phyloP scores from a whole-genome alignment of 2,329 filamentous ascomycete genomes.

The Aspergillus japonicus region DNA sequence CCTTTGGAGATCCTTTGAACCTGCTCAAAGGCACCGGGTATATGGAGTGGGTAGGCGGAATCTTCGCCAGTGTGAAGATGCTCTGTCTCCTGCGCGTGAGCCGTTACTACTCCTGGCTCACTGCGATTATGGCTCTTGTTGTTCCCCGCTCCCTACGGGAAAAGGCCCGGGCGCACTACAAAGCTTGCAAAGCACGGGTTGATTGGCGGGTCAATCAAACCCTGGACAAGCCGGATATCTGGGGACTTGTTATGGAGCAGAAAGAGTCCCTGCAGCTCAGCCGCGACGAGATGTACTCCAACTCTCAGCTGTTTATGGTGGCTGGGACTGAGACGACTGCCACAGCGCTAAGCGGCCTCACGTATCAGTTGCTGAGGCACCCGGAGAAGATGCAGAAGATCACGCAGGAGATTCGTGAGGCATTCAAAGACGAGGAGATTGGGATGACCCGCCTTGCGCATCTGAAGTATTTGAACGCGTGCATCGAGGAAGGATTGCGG shows the following conservation, averaged over 20 bases:
- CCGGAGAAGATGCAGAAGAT: conserved; percentile 39
- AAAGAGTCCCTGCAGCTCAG: conserved; percentile 10
- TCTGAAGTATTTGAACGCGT: conserved; percentile 44
- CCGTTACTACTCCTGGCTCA: conserved; percentile 6
- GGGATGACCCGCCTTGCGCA: conserved; percentile 8
- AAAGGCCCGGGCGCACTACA: conserved; percentile 5
- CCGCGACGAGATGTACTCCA: conserved; percentile 16
- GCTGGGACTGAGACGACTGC: conserved; percentile 55
- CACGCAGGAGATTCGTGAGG: conserved; percentile 41
- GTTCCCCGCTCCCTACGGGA: conserved; percentile 2
- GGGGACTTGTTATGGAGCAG: conserved; percentile 14
- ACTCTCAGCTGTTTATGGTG: conserved; percentile 34
- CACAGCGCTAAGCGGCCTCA: conserved; percentile 43
- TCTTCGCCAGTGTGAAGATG: conserved; percentile 13
- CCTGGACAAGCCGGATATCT: conserved; percentile 12
- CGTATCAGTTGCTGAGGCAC: conserved; percentile 44
- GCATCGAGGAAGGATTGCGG: conserved; percentile 48
- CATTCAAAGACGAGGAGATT: conserved; percentile 18
- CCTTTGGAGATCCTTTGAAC: conserved; percentile 16
- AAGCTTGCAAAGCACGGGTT: conserved; percentile 7
- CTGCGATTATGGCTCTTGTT: not conserved
- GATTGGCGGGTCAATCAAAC: conserved; percentile 6
- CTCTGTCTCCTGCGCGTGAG: conserved; percentile 3
- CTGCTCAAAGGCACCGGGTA: conserved; percentile 8
- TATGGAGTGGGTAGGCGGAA: conserved; percentile 8